A percentile compares a stretch with the other conserved stretches of the same genome.
Evolutionary conservation across 164 flowering plant species (phyloP).

Genomic region (Vitis rupestris): DNA sequence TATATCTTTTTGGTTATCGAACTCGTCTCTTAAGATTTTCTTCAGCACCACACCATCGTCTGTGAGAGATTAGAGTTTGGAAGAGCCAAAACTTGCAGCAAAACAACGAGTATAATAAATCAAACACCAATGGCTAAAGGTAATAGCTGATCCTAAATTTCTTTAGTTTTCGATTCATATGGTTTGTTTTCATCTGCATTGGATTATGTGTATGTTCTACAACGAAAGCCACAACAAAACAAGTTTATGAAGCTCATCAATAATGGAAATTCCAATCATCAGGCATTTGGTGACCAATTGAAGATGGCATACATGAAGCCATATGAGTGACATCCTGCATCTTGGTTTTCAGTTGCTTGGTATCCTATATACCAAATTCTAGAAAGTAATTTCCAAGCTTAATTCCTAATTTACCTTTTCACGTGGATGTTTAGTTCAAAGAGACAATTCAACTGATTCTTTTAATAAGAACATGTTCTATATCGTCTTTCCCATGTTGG

Average conservation of each 20-base stretch:
- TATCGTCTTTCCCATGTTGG: slow-evolving; percentile 20
- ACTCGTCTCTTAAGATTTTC: too few species aligned
- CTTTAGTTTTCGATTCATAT: too few species aligned
- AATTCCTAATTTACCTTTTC: slow-evolving; percentile 24
- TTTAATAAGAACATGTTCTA: neutral
- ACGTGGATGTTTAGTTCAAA: slow-evolving; percentile 13
- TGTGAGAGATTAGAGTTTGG: too few species aligned
- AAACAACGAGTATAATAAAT: too few species aligned
- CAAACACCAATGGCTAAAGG: too few species aligned
- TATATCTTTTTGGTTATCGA: too few species aligned
- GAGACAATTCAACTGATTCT: slow-evolving; percentile 9
- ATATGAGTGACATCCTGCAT: slow-evolving; percentile 16
- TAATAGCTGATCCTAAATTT: too few species aligned
- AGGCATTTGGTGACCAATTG: slow-evolving; percentile 12
- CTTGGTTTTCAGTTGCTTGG: slow-evolving; percentile 30
- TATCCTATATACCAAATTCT: slow-evolving; percentile 29
- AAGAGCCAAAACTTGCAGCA: too few species aligned
- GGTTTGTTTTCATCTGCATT: too few species aligned
- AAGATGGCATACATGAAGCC: slow-evolving; percentile 8
- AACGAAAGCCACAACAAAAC: too few species aligned
- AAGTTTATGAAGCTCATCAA: slow-evolving; percentile 11
- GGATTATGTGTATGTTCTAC: too few species aligned
- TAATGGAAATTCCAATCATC: slow-evolving; percentile 7
- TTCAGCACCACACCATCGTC: too few species aligned
- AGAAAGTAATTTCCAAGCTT: slow-evolving; percentile 22